phyloP scores from a whole-genome alignment of 78 protist species.

The Salpingoeca rosetta region DNA sequence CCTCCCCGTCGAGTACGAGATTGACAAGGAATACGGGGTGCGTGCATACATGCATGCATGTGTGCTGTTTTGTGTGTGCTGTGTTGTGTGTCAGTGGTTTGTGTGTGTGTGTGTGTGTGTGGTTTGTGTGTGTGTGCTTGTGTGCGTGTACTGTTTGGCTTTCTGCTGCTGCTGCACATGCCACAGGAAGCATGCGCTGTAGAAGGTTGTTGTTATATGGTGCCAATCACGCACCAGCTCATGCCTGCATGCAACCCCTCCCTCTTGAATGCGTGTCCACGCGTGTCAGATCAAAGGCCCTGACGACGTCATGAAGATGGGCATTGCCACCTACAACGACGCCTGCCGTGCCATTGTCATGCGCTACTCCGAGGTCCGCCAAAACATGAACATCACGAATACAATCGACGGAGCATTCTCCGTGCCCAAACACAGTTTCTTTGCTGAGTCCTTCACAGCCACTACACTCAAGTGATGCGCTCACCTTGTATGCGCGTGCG shows the following conservation, averaged over 20 bases:
- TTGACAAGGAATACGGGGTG: constrained; percentile 88
- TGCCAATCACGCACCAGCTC: neutral
- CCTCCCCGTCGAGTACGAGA: constrained; percentile 96
- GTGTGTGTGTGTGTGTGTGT: neutral
- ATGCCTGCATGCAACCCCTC: neutral
- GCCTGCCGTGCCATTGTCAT: constrained; percentile 90
- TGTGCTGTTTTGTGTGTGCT: neutral
- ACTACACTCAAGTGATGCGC: too few relatives aligned
- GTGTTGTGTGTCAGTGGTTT: neutral
- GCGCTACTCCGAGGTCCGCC: constrained; percentile 78
- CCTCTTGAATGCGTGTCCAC: too few relatives aligned
- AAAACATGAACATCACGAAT: too few relatives aligned
- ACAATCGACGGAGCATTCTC: too few relatives aligned
- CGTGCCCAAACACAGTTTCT: too few relatives aligned
- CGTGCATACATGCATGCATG: constrained; percentile 5
- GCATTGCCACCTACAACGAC: constrained; percentile 88
- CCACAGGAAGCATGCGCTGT: too few relatives aligned
- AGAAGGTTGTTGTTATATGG: neutral
- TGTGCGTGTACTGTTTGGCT: too few relatives aligned
- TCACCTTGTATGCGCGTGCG: too few relatives aligned
- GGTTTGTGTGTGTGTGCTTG: neutral
- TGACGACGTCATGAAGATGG: constrained; percentile 85
- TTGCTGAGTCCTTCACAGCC: too few relatives aligned
- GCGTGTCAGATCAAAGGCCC: constrained; percentile 28
- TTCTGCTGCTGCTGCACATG: too few relatives aligned